Percentiles rank a stretch among this genome's conserved stretches.
Conservation (phyloP, 2,329 filamentous ascomycete species). For the Harringtonia aguacate region DNA sequence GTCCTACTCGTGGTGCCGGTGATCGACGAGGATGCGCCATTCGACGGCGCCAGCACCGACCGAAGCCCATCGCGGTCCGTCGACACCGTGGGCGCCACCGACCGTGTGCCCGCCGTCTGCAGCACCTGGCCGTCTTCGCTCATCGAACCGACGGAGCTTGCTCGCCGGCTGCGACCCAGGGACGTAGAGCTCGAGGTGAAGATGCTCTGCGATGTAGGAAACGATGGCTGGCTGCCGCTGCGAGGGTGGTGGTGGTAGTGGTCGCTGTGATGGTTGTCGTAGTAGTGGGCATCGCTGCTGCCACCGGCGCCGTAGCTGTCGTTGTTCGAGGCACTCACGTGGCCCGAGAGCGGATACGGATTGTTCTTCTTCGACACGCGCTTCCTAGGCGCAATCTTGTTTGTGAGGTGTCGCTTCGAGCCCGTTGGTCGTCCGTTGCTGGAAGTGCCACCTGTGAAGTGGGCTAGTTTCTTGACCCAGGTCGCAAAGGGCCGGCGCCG, state of each 20-base stretch:
- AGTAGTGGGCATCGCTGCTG: slow-evolving; percentile 15
- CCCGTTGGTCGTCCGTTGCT: slow-evolving; percentile 38
- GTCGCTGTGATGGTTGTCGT: slow-evolving; percentile 2
- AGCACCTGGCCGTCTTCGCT: slow-evolving; percentile 48
- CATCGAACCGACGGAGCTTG: slow-evolving; percentile 49
- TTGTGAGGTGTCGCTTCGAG: slow-evolving; percentile 28
- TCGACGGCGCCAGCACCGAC: slow-evolving; percentile 68
- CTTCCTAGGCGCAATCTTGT: slow-evolving; percentile 43
- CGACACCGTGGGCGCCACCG: slow-evolving; percentile 68
- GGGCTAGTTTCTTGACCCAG: slow-evolving; percentile 90
- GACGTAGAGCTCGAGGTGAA: slow-evolving; percentile 39
- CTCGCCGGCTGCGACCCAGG: slow-evolving; percentile 37
- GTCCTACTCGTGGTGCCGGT: slow-evolving; percentile 73
- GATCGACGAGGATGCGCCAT: slow-evolving; percentile 47
- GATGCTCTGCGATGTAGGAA: slow-evolving; percentile 44
- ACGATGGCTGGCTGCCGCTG: slow-evolving; percentile 40
- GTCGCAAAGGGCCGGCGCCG: slow-evolving; percentile 80
- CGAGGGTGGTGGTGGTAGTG: slow-evolving; percentile 7
- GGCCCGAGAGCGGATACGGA: slow-evolving; percentile 80
- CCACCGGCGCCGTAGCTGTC: not conserved
- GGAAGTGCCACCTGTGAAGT: slow-evolving; percentile 60
- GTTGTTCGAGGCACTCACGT: slow-evolving; percentile 23
- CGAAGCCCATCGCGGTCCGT: slow-evolving; percentile 68
- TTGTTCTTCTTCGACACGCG: slow-evolving; percentile 62
- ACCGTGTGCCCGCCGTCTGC: slow-evolving; percentile 56